A percentile compares a stretch with the other conserved stretches of the same genome.
Conservation (phyloP, 345 rosid genomes). For the Pistacia vera region DNA sequence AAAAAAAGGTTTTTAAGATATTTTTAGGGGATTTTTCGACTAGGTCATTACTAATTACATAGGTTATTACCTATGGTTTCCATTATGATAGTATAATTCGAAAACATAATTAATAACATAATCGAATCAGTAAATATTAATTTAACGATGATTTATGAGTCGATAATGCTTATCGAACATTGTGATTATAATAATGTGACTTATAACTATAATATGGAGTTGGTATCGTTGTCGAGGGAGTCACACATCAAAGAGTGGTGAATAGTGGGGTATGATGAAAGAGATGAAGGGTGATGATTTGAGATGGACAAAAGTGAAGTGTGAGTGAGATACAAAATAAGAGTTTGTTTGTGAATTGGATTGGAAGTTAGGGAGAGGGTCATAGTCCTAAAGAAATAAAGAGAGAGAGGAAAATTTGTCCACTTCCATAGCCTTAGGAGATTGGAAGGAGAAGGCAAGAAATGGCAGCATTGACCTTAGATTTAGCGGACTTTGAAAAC, state of each 20-base stretch:
- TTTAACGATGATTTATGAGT: too few species aligned
- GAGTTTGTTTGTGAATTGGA: slow-evolving; percentile 5
- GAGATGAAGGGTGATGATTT: background rate
- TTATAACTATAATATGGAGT: too few species aligned
- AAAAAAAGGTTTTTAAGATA: too few species aligned
- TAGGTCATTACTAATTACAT: too few species aligned
- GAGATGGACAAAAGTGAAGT: background rate
- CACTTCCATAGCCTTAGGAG: slow-evolving; percentile 40
- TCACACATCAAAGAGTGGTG: background rate
- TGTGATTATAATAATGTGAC: too few species aligned
- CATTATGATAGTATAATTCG: too few species aligned
- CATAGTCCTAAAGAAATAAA: slow-evolving; percentile 6
- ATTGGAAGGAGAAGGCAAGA: slow-evolving; percentile 51
- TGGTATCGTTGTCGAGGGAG: background rate
- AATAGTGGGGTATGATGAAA: background rate
- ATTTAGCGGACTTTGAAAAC: slow-evolving; percentile 53
- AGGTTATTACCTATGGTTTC: too few species aligned
- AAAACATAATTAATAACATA: too few species aligned
- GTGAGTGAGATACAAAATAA: background rate
- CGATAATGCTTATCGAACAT: too few species aligned
- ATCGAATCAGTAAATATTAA: too few species aligned
- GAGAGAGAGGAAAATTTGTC: slow-evolving; percentile 36
- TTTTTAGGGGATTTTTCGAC: too few species aligned
- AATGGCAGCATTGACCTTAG: slow-evolving; percentile 75
- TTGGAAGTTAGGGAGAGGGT: slow-evolving; percentile 13